Percentiles rank a stretch among this genome's conserved stretches.
Conservation (phyloP, 441 rosid genomes). For the Euphorbia celastroides region DNA sequence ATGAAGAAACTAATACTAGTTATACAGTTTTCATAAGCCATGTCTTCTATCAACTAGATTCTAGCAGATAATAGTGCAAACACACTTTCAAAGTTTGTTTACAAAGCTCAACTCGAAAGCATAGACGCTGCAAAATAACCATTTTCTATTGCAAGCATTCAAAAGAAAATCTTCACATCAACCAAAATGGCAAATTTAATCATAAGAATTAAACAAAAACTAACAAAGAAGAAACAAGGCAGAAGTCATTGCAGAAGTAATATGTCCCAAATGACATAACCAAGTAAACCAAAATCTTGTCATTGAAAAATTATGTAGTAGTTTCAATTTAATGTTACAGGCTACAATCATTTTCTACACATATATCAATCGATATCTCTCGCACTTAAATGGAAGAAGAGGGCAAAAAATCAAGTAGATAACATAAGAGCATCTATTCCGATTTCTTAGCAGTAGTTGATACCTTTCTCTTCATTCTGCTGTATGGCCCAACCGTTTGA, state of each 20-base stretch:
- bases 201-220: too few species aligned
- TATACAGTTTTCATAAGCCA: too few species aligned
- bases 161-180: background rate
- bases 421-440: slow-evolving; percentile 31
- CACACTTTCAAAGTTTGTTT: background rate
- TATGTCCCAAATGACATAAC: background rate
- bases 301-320: slow-evolving; percentile 6
- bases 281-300: slow-evolving; percentile 2
- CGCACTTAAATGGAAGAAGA: background rate
- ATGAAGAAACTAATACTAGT: too few species aligned
- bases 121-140: background rate
- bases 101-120: background rate
- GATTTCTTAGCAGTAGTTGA: slow-evolving; percentile 36
- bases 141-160: background rate
- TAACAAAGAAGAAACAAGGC: too few species aligned
- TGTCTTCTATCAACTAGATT: too few species aligned
- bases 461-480: slow-evolving; percentile 77
- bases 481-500: slow-evolving; percentile 56
- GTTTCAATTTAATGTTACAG: slow-evolving; percentile 23
- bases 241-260: background rate
- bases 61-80: background rate
- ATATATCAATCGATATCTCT: background rate
- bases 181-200: background rate
- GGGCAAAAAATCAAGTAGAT: background rate
- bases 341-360: slow-evolving; percentile 1